Conservation (phyloP, 257 asterid species). For the Verbascum thapsus region DNA sequence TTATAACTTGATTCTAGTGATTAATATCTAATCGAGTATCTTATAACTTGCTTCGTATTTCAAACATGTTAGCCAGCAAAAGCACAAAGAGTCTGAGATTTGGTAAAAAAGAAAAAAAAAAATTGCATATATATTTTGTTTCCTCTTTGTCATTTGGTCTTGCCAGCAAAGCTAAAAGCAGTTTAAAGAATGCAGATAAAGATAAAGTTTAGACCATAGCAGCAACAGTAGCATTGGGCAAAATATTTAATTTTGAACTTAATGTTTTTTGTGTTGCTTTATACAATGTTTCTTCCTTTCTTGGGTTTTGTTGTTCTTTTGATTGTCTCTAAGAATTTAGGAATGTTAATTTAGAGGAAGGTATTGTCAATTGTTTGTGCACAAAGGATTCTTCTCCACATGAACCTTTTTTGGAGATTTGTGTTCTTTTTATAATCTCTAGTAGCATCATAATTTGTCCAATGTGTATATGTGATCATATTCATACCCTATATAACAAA, state of each 20-base stretch:
- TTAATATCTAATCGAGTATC: no score
- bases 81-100: constrained; percentile 38
- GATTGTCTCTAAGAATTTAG: constrained; percentile 38
- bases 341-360: constrained; percentile 25
- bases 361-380: constrained; percentile 41
- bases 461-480: constrained; percentile 28
- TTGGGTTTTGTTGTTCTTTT: constrained; percentile 35
- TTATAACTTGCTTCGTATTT: no score
- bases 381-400: constrained; percentile 19
- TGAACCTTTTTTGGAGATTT: constrained; percentile 20
- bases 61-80: constrained; percentile 39
- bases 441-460: constrained; percentile 31
- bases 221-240: constrained; percentile 28
- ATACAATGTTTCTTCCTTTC: constrained; percentile 37
- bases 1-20: no score
- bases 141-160: constrained; percentile 47
- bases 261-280: constrained; percentile 46
- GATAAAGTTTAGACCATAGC: constrained; percentile 46
- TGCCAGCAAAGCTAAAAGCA: constrained; percentile 53
- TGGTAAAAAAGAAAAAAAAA: constrained; percentile 33
- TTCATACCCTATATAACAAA: constrained; percentile 15
- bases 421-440: constrained; percentile 27
- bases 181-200: constrained; percentile 37
- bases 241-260: constrained; percentile 25
- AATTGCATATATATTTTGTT: constrained; percentile 26